Base-by-base conservation (phyloP, 1,139 yeast species). In the Diutina scorzettiae region DNA sequence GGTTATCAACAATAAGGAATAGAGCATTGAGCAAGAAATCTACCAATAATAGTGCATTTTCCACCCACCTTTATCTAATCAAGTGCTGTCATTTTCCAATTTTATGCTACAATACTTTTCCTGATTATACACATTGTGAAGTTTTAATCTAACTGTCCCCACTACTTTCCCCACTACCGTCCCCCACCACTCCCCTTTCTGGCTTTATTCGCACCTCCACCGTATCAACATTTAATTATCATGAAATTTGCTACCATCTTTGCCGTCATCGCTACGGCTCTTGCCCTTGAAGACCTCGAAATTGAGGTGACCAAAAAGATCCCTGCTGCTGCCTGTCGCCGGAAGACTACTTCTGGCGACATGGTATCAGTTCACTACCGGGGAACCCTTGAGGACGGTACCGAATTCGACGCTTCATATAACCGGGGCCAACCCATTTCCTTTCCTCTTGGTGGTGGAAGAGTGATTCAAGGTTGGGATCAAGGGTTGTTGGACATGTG, bases 401-500 rank as follows among this genome's bases (percentile, higher is more conserved):
- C 75, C 24, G 75, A 71, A 21, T 85, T 85, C 53, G 96, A 85
- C 59, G 73, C 84, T n/a, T 82, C 93, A 5, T 66, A 68, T 47
- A 59, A 63, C 39, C 72, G 94, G 55, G 77, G 76, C 27, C 56
- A 62, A 29, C 95, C 96, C 43, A 66, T 86, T 50, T 62, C 70
- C 40, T 85, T 86, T 60, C 65, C 63, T 29, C 63, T 86, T 44
- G 96, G 96, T 41, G 62, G 64, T 29, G 89, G 91, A 17, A 80
- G 74, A 54, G 95, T 86, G 40, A 85, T 86, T 54, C 59, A 69
- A 50, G 95, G 95, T 47, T 86, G 95, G 95, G 95, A 86, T 49
- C 76, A 81, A 59, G 95, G 95, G 37, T 66, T 85, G 43, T 51
- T 55, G 40, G 65, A 79, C 43, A 83, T 84, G 91, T 86, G 96